phyloP scores from a whole-genome alignment of 2,329 filamentous ascomycete genomes.

The Nemania bipapillata region DNA sequence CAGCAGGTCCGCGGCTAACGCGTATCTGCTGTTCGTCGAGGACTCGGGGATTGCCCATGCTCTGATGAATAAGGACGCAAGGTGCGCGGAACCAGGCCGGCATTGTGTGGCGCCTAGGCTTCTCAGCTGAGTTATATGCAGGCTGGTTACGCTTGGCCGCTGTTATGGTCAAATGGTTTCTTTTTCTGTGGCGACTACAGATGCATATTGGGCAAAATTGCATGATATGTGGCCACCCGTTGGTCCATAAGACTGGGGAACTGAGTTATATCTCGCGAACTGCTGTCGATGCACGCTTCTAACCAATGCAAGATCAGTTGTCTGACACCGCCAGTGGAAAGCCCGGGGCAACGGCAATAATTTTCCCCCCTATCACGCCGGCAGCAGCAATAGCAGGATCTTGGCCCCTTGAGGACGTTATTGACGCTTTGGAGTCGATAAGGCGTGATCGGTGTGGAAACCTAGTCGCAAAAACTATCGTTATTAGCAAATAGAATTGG shows the following conservation, averaged over 20 bases:
- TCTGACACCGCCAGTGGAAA: not conserved
- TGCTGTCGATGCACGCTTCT: slow-evolving; percentile 2
- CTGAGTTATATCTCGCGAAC: slow-evolving; percentile 15
- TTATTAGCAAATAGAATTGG: not conserved
- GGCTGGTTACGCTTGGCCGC: slow-evolving; percentile 10
- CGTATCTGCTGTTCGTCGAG: slow-evolving; percentile 26
- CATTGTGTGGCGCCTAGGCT: slow-evolving; percentile 29
- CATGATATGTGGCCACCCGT: slow-evolving; percentile 9
- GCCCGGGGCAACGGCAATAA: slow-evolving; percentile 7
- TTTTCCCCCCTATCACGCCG: slow-evolving; percentile 10
- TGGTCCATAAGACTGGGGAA: slow-evolving; percentile 5
- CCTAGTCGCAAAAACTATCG: slow-evolving; percentile 1
- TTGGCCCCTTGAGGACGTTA: not conserved
- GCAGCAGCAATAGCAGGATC: not conserved
- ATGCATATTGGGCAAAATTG: slow-evolving; percentile 16
- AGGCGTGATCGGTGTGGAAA: slow-evolving; percentile 2
- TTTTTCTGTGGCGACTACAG: slow-evolving; percentile 20
- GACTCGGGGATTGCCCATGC: slow-evolving; percentile 24
- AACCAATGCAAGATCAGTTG: slow-evolving; percentile 10
- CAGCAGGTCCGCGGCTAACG: slow-evolving; percentile 29
- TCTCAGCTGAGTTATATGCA: slow-evolving; percentile 32
- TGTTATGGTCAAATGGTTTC: slow-evolving; percentile 15
- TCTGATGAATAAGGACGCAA: slow-evolving; percentile 21
- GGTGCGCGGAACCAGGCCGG: slow-evolving; percentile 24
- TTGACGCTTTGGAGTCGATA: slow-evolving; percentile 4